Evolutionary conservation across 1,284 basidiomycete species (phyloP).

Genomic region (Ganoderma resinaceum): DNA sequence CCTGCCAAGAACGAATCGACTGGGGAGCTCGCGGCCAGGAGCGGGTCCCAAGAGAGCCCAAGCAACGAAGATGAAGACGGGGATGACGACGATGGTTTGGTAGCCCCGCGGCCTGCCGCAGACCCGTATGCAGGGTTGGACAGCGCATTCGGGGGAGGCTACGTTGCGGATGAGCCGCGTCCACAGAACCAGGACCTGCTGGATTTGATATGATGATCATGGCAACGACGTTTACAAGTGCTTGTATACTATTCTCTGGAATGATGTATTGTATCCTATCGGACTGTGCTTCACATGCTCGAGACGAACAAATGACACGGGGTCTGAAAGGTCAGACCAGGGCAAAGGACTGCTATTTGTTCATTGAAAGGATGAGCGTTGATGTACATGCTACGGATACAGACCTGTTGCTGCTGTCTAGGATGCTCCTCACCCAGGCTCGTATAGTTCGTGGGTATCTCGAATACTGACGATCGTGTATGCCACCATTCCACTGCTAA

Average conservation of each 20-base stretch:
- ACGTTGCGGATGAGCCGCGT: conserved; percentile 68
- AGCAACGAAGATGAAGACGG: conserved; percentile 42
- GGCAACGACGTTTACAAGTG: conserved; percentile 13
- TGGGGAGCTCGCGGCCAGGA: conserved; percentile 27
- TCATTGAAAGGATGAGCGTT: not conserved
- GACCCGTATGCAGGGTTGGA: conserved; percentile 83
- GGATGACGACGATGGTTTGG: conserved; percentile 39
- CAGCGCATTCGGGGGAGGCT: conserved; percentile 68
- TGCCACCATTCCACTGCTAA: not conserved
- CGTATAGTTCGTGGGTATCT: not conserved
- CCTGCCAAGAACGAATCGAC: conserved; percentile 20
- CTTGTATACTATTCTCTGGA: conserved; percentile 28
- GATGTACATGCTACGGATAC: not conserved
- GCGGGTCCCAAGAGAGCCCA: conserved; percentile 37
- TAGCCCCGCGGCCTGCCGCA: conserved; percentile 30
- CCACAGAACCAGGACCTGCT: conserved; percentile 48
- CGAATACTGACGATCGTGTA: not conserved
- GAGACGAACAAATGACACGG: not conserved
- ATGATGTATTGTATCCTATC: conserved; percentile 23
- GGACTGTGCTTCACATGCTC: not conserved
- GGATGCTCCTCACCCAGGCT: not conserved
- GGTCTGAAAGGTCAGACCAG: not conserved
- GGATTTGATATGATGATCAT: conserved; percentile 27
- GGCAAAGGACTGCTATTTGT: not conserved
- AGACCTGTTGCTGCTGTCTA: not conserved